Evolutionary conservation across 169 alveolate genomes (phyloP), one percentile per base, ranked within the genome.

Genomic region (Eimeria falciformis): DNA sequence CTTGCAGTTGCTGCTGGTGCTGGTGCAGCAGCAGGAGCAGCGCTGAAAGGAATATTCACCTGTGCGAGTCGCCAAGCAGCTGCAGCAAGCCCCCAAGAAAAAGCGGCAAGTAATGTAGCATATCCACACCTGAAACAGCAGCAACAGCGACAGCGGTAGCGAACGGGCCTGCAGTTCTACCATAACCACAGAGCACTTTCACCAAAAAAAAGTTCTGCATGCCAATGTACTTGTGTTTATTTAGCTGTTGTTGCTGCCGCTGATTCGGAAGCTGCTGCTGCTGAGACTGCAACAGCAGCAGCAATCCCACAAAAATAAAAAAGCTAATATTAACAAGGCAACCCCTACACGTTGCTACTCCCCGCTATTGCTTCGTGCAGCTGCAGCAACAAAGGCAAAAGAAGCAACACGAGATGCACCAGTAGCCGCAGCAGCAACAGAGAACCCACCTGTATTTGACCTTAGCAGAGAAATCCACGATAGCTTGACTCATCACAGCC

Each of bases 391-490:
- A 27, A 25, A 53, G 3, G 65, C 56, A 58, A 25, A 7, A 37
- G 79, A 23, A 0, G n/a, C n/a, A n/a, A n/a, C n/a, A n/a, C n/a
- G n/a, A n/a, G 33, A 5, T 6, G 45, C 14, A 53, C 43, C n/a
- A 37, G 23, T 27, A 37, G 45, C 45, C 1, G 7, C 45, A 21
- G 21, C 7, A 50, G 50, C 33, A 33, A n/a, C 40, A 7, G 87
- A 50, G 25, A 23, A 23, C 37, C 25, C 25, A 84, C 94, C 91
- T 66, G 92, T 73, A 21, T 43, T 29, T 3, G 94, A 77, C 37
- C 66, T 90, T 37, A 79, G 88, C 81, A 92, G 73, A 33, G 93
- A 47, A 46, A 92, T 86, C 95, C 95, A 92, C 23, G 93, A 85
- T 21, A 92, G 86, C 94, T 91, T 86, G 50, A 66, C 65, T 62